Conservation (phyloP, 2,329 filamentous ascomycete species). For the Beauveria caledonica region DNA sequence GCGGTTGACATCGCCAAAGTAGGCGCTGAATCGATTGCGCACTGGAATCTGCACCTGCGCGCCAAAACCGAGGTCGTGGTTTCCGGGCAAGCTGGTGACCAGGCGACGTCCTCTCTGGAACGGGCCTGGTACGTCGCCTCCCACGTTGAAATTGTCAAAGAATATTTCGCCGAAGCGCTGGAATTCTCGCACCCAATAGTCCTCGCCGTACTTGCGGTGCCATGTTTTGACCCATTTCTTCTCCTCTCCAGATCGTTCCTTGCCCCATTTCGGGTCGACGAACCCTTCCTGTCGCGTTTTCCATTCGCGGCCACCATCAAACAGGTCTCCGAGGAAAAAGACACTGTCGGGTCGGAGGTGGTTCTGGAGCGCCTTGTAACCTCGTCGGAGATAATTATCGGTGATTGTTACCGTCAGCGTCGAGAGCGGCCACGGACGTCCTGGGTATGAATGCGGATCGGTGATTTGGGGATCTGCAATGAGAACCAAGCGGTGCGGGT, state of each 20-base stretch:
- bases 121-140: slow-evolving; percentile 42
- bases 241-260: slow-evolving; percentile 42
- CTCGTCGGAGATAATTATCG: slow-evolving; percentile 81
- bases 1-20: slow-evolving; percentile 85
- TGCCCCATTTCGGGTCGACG: slow-evolving; percentile 51
- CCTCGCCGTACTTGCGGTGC: slow-evolving; percentile 67
- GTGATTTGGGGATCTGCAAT: slow-evolving; percentile 88
- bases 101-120: slow-evolving; percentile 66
- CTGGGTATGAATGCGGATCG: slow-evolving; percentile 91
- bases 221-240: slow-evolving; percentile 52
- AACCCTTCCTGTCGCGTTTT: slow-evolving; percentile 57
- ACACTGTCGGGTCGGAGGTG: slow-evolving; percentile 76
- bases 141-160: slow-evolving; percentile 57
- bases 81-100: slow-evolving; percentile 80
- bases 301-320: slow-evolving; percentile 96
- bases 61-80: slow-evolving; percentile 91
- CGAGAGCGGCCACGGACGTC: slow-evolving; percentile 55
- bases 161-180: slow-evolving; percentile 81
- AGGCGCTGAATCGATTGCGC: slow-evolving; percentile 74
- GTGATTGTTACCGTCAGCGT: slow-evolving; percentile 54
- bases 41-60: slow-evolving; percentile 74
- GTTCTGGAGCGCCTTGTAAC: slow-evolving; percentile 70
- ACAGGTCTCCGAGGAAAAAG: slow-evolving; percentile 87
- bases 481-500: slow-evolving; percentile 76
- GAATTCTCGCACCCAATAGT: slow-evolving; percentile 84